These are phyloP conservation scores for Candida dubliniensis DNA, from an alignment of 1,139 yeast species.

Conservation along the genomic window DNA sequence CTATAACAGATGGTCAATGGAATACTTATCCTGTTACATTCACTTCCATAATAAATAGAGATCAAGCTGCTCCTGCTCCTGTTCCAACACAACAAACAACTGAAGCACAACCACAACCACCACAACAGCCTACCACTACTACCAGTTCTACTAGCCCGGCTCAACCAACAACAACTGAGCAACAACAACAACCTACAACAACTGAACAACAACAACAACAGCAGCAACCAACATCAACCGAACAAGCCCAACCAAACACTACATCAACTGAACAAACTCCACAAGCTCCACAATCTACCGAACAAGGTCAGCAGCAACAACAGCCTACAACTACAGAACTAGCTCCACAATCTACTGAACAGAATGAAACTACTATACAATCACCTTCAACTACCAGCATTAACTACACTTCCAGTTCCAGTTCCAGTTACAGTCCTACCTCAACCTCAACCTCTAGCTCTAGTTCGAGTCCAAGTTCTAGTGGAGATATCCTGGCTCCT, in stretches of 20 bases:
- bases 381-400: constrained; percentile 12
- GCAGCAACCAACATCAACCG: constrained; percentile 2
- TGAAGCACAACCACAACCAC: constrained; percentile 2
- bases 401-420: neutral
- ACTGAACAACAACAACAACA: constrained; percentile 3
- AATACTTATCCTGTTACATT: constrained; percentile 28
- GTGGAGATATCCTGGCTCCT: constrained; percentile 39
- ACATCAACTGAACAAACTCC: neutral
- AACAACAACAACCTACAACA: neutral
- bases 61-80: constrained; percentile 7
- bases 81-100: constrained; percentile 7
- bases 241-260: constrained; percentile 4
- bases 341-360: constrained; percentile 6
- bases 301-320: constrained; percentile 7
- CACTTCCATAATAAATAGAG: constrained; percentile 15
- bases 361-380: constrained; percentile 9
- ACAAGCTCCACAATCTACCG: constrained; percentile 3
- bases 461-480: constrained; percentile 4
- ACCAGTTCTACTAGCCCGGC: no score
- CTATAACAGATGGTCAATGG: constrained; percentile 38
- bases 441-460: constrained; percentile 7
- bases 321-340: constrained; percentile 7
- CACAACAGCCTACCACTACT: constrained; percentile 1
- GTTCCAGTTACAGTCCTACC: no score
- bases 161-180: constrained; percentile 1